These are phyloP conservation scores for Spergularia marina DNA, from an alignment of 148 eudicot species.

Conservation along the genomic window DNA sequence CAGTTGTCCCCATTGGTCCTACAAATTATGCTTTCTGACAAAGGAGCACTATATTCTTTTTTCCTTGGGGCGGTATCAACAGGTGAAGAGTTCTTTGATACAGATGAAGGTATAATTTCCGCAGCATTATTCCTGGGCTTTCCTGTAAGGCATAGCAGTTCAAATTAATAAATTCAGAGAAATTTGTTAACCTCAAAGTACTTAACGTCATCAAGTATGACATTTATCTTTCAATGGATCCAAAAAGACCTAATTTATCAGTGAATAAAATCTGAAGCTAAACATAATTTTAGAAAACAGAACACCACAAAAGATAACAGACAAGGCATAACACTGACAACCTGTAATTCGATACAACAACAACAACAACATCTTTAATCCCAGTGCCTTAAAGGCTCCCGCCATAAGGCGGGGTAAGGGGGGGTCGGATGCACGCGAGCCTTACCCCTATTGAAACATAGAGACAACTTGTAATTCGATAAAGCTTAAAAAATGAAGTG, in stretches of 20 bases:
- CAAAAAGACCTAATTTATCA: background rate
- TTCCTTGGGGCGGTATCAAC: conserved; percentile 18
- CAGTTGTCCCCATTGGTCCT: conserved; percentile 32
- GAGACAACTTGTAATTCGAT: too few relatives aligned
- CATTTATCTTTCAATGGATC: background rate
- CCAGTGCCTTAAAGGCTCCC: too few relatives aligned
- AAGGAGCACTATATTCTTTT: conserved; percentile 35
- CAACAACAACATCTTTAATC: too few relatives aligned
- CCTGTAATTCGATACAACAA: too few relatives aligned
- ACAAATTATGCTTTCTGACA: conserved; percentile 50
- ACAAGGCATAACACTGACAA: background rate
- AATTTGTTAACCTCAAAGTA: background rate
- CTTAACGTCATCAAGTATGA: background rate
- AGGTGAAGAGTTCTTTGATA: conserved; percentile 23
- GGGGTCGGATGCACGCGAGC: too few relatives aligned
- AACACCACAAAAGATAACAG: background rate
- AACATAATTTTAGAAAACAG: too few relatives aligned
- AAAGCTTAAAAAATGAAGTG: background rate
- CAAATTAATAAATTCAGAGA: background rate
- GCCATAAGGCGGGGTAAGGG: too few relatives aligned
- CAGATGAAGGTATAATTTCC: conserved; percentile 13
- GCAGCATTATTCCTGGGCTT: conserved; percentile 20
- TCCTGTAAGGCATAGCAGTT: conserved; percentile 21
- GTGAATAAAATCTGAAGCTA: background rate
- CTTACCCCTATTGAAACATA: too few relatives aligned